These are phyloP conservation scores for Vinca minor DNA, from an alignment of 257 asterid genomes.

Conservation along the genomic window DNA sequence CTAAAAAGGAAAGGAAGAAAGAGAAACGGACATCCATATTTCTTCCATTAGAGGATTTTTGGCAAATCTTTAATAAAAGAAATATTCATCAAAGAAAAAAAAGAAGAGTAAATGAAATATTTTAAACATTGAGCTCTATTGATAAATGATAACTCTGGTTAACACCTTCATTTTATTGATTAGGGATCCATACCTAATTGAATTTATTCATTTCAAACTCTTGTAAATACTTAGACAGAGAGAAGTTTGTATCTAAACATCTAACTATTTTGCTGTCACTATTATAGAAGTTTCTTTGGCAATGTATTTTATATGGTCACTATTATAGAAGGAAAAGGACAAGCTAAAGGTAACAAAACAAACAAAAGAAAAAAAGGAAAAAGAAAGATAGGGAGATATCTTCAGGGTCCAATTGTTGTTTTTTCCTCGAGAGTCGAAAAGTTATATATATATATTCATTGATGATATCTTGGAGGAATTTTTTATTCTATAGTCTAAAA, in stretches of 20 bases:
- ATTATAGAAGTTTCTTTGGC: too few species aligned
- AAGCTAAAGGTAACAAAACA: background rate
- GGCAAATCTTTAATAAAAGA: too few species aligned
- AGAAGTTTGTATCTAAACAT: background rate
- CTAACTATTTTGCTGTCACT: background rate
- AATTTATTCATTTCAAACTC: background rate
- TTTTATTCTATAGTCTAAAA: background rate
- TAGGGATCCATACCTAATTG: background rate
- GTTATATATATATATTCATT: too few species aligned
- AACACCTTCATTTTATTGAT: background rate
- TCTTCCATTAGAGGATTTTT: background rate
- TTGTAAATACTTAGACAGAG: background rate
- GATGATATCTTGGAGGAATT: background rate
- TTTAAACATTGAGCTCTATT: background rate
- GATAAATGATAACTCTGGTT: slow-evolving; percentile 2
- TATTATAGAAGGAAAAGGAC: background rate
- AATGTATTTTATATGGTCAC: background rate
- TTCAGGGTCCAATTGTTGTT: background rate
- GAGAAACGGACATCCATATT: background rate
- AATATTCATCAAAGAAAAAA: too few species aligned
- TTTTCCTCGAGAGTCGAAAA: too few species aligned
- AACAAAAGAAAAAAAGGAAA: background rate
- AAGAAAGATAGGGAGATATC: background rate
- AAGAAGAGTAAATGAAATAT: background rate
- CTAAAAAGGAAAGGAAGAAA: background rate